Percentiles rank a stretch among this genome's conserved stretches.
Evolutionary conservation across 441 rosid species (phyloP).

Genomic region (Eutrema salsugineum): DNA sequence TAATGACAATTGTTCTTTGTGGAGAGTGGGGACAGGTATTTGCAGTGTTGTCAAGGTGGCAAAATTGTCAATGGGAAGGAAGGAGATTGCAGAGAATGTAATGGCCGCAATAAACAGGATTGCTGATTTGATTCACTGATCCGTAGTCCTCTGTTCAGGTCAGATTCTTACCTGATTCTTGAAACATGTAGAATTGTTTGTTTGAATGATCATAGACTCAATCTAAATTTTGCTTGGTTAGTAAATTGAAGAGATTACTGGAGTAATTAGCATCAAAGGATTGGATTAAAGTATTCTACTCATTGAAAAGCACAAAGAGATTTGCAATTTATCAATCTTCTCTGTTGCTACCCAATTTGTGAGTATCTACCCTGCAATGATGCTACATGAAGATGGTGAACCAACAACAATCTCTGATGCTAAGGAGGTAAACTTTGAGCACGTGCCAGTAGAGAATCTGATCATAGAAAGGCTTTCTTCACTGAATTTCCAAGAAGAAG

Average conservation of each 20-base stretch:
- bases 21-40: conserved; percentile 70
- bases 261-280: conserved; percentile 77
- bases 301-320: conserved; percentile 60
- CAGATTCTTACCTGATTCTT: no score
- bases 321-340: conserved; percentile 61
- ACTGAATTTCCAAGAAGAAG: conserved; percentile 39
- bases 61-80: conserved; percentile 53
- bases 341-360: conserved; percentile 70
- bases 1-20: conserved; percentile 39
- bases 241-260: conserved; percentile 41
- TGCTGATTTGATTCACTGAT: conserved; percentile 61
- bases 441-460: conserved; percentile 26
- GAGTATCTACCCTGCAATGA: conserved; percentile 23
- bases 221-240: no score
- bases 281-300: conserved; percentile 71
- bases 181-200: no score
- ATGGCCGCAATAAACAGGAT: conserved; percentile 55
- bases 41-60: conserved; percentile 77
- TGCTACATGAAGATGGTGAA: conserved; percentile 19
- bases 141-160: no score
- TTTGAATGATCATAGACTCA: no score
- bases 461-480: conserved; percentile 36
- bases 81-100: conserved; percentile 59
- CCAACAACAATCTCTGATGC: conserved; percentile 10
- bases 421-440: conserved; percentile 2